Base-by-base conservation (phyloP, 1,284 basidiomycete genomes). In the Butyriboletus appendiculatus region DNA sequence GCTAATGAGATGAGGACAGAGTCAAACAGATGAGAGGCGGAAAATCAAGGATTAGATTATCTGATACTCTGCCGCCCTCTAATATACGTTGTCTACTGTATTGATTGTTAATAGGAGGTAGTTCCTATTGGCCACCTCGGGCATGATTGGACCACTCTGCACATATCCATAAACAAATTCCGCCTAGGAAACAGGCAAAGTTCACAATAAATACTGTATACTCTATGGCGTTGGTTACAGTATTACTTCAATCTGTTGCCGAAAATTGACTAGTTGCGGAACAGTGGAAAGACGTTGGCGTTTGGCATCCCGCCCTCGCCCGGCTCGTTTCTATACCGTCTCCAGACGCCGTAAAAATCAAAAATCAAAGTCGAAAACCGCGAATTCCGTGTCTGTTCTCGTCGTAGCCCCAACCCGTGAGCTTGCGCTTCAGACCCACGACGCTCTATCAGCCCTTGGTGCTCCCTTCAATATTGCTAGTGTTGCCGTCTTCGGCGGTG, bases 341-440 rank as follows among this genome's bases (percentile, higher is more conserved):
- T 6, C 59, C 57, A 39, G 59, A 54, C 40, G 52, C 57, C 44
- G 55, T 48, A 33, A 62, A 61, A 52, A 56, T 66, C 47, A 69
- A 77, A 59, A 74, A 75, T 57, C 60, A 22, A 73, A 73, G 59
- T 68, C 67, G 43, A 64, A 55, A 32, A 45, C 53, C 22, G 15
- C 43, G 16, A 34, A 32, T 12, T 74, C 78, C 4, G 81, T 94
- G 32, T 84, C 87, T 8, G 85, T 94, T 33, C 85, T 99, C 20
- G 90, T 98, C 41, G 79, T 98, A 14, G 93, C 95, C 1, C 96
- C 96, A 0, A 98, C 96, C 0, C 88, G 96, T 50, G 96, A 98
- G 74, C 82, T 98, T 22, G 96, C 96, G 0, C 85, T 97, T 56
- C 96, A 98, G 73, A 97, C 93, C 5, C 92, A 97, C 65, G 90